These are phyloP conservation scores for Scheffersomyces insectosa DNA, from an alignment of 1,139 yeast species.

Conservation along the genomic window DNA sequence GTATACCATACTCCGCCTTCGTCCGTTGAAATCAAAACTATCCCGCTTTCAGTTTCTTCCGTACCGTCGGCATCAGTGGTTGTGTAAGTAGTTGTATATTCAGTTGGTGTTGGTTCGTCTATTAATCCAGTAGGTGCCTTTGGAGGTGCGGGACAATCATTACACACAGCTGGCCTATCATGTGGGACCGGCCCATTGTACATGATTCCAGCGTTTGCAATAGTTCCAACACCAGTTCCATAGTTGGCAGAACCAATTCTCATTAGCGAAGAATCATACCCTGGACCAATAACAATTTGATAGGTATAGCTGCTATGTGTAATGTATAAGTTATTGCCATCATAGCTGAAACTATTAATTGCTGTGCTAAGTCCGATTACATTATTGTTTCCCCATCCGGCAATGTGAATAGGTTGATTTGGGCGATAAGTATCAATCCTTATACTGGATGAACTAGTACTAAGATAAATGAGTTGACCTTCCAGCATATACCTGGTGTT, in stretches of 20 bases:
- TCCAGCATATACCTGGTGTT: constrained; percentile 4
- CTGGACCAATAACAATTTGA: constrained; percentile 1
- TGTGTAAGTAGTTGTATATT: constrained; percentile 18
- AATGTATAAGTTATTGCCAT: constrained; percentile 1
- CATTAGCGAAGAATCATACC: constrained; percentile 1
- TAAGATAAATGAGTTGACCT: constrained; percentile 12
- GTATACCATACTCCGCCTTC: neutral
- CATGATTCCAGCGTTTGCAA: neutral
- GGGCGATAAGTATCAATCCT: constrained; percentile 11
- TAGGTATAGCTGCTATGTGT: constrained; percentile 1
- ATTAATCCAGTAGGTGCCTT: constrained; percentile 1
- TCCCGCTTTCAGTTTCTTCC: no score
- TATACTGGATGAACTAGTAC: constrained; percentile 6
- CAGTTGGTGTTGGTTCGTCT: constrained; percentile 9
- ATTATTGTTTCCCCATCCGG: constrained; percentile 19
- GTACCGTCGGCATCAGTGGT: constrained; percentile 18
- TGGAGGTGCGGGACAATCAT: constrained; percentile 1
- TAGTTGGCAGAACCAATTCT: constrained; percentile 1
- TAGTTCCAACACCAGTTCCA: constrained; percentile 1
- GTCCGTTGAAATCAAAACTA: neutral
- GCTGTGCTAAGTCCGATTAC: constrained; percentile 12
- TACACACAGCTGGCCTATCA: constrained; percentile 1
- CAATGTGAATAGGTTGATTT: constrained; percentile 11
- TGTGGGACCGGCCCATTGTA: constrained; percentile 1
- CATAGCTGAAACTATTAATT: constrained; percentile 2